A percentile compares a stretch with the other conserved stretches of the same genome.
Conservation (phyloP, 768 basidiomycete genomes). For the Amanita fuliginea region DNA sequence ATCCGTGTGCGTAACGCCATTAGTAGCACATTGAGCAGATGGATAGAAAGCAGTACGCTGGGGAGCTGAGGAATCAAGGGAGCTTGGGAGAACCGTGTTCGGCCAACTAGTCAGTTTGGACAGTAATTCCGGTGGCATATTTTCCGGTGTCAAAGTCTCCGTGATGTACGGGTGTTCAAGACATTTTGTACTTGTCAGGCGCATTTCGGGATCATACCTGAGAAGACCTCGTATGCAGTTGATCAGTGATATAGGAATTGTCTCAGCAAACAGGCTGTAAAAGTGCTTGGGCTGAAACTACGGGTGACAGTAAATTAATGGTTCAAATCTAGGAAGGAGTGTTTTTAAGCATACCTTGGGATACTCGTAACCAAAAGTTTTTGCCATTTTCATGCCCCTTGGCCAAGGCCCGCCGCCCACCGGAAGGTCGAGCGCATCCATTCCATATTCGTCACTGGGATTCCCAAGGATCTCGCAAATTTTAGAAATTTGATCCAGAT, state of each 20-base stretch:
- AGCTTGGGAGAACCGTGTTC: conserved; percentile 18
- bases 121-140: conserved; percentile 29
- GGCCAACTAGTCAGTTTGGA: conserved; percentile 2
- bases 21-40: conserved; percentile 6
- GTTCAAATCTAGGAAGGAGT: conserved; percentile 2
- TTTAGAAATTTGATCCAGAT: conserved; percentile 83
- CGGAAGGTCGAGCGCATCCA: conserved; percentile 53
- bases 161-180: conserved; percentile 82
- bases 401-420: conserved; percentile 87
- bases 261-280: conserved; percentile 65
- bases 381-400: conserved; percentile 79
- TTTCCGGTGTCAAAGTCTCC: conserved; percentile 62
- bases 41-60: conserved; percentile 45
- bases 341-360: conserved; percentile 55
- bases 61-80: conserved; percentile 35
- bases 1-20: conserved; percentile 2
- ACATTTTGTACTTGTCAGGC: conserved; percentile 81
- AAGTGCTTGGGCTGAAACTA: conserved; percentile 61
- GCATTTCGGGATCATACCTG: conserved; percentile 81
- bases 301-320: neutral
- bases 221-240: conserved; percentile 90
- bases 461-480: conserved; percentile 94
- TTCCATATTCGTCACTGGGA: conserved; percentile 74
- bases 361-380: conserved; percentile 77
- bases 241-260: conserved; percentile 69